Base-by-base conservation (phyloP, 495 filamentous ascomycete species). In the Mycothermus thermophilus region DNA sequence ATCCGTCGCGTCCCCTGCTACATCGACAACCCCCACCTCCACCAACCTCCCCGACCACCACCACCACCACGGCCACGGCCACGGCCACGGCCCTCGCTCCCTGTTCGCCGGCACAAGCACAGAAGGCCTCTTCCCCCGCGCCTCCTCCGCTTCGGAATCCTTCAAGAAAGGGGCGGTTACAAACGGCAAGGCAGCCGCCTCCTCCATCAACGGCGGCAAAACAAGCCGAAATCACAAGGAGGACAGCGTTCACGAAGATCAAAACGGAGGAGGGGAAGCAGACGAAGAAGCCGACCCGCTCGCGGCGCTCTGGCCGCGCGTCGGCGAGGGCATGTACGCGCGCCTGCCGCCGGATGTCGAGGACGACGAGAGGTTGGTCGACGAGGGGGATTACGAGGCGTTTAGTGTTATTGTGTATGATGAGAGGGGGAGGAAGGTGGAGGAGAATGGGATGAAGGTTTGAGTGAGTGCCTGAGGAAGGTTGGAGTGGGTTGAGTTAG, bases 251-350 rank as follows among this genome's bases (percentile, higher is more conserved):
- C 44, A 42, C 14, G 25, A 32, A 29, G 22, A 13, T n/a, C n/a
- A 15, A 8, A 10, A 12, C 8, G n/a, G 17, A 13, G 23, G 5
- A 4, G 42, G 32, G 0, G 40, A 46, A 3, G 50, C 42, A 2
- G 43, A 44, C 4, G 53, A 54, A 21, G 50, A 57, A 28, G 34
- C 37, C 34, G 64, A 67, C 18, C 58, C 64, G 11, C 46, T 66
- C 4, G 71, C 71, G 27, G 63, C 74, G 14, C 57, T 75, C 7
- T 83, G 83, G 60, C 79, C 81, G 1, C 70, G 72, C 43, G 58
- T 74, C 10, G 80, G 79, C 3, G 69, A 69, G 32, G 71, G 71
- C 6, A 33, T 70, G 30, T 67, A 69, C 31, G 49, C 51, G 4
- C 54, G 52, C 23, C 43, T 72, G 12, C 48, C 50, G 23, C 54